Evolutionary conservation across 352 stramenopile genomes (phyloP).

Genomic region (Saprolegnia diclina): DNA sequence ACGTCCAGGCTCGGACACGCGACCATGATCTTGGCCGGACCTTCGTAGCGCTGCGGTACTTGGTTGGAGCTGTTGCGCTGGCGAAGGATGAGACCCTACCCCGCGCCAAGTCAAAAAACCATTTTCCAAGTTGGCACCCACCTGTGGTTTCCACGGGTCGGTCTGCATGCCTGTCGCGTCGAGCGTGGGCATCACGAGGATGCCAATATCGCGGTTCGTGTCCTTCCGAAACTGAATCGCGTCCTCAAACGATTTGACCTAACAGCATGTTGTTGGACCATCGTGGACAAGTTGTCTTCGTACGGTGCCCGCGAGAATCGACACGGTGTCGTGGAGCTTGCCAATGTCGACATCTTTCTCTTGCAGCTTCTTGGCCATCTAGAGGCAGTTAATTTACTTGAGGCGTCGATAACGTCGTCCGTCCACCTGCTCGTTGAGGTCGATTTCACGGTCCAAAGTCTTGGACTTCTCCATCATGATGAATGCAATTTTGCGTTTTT

Average conservation of each 20-base stretch:
- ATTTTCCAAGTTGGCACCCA: background rate
- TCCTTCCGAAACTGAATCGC: background rate
- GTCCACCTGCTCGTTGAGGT: conserved; percentile 10
- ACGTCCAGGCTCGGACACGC: conserved; percentile 18
- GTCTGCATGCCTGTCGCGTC: conserved; percentile 7
- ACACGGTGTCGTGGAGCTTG: background rate
- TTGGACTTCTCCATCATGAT: conserved; percentile 25
- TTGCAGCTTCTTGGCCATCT: conserved; percentile 1
- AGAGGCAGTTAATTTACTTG: background rate
- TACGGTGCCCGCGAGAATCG: background rate
- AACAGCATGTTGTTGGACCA: background rate
- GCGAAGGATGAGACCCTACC: conserved; percentile 5
- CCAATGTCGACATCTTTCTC: background rate
- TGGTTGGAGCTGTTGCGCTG: conserved; percentile 13
- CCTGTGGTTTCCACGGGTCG: conserved; percentile 17
- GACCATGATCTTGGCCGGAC: conserved; percentile 8
- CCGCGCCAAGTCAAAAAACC: background rate
- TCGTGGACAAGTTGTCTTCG: too few species aligned
- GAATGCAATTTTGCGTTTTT: conserved; percentile 21
- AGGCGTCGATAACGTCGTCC: background rate
- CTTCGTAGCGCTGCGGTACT: conserved; percentile 16
- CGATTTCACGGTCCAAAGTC: conserved; percentile 15
- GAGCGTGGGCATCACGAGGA: background rate
- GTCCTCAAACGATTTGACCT: conserved; percentile 4
- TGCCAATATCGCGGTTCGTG: conserved; percentile 11